Percentiles rank a stretch among this genome's conserved stretches.
Conservation (phyloP, 805 yeast species). For the Yamadazyma sp. region DNA sequence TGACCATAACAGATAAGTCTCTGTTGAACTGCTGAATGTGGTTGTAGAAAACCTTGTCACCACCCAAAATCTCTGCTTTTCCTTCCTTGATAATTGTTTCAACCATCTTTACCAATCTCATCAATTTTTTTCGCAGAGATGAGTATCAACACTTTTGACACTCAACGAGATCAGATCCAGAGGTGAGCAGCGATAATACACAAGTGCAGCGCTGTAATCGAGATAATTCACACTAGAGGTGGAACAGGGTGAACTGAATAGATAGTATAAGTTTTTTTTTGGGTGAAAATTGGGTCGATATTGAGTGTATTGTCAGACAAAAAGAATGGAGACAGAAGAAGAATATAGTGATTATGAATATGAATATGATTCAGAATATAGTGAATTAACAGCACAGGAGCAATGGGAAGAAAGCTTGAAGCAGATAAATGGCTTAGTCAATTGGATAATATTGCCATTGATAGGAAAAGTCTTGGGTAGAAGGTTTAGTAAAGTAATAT, state of each 20-base stretch:
- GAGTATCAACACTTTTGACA: background rate
- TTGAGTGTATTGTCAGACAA: background rate
- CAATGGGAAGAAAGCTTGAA: constrained; percentile 72
- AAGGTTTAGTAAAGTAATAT: constrained; percentile 44
- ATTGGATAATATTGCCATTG: constrained; percentile 61
- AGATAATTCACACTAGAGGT: too few relatives aligned
- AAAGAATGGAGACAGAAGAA: background rate
- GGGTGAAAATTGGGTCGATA: background rate
- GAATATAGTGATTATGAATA: constrained; percentile 7
- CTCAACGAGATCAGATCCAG: too few relatives aligned
- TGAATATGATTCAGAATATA: constrained; percentile 15
- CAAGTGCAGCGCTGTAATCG: too few relatives aligned
- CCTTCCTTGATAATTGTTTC: constrained; percentile 61
- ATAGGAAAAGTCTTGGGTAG: constrained; percentile 69
- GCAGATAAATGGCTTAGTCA: constrained; percentile 57
- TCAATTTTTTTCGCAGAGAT: background rate
- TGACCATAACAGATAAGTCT: constrained; percentile 81
- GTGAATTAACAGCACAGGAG: constrained; percentile 49
- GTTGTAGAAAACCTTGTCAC: constrained; percentile 85
- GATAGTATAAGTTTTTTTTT: too few relatives aligned
- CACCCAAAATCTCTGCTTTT: constrained; percentile 72
- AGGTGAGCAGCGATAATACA: too few relatives aligned
- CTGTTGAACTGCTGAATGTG: constrained; percentile 97
- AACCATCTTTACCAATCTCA: constrained; percentile 1
- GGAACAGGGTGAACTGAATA: too few relatives aligned